A percentile compares a stretch with the other conserved stretches of the same genome.
Conservation (phyloP, 1,284 basidiomycete species). For the Papiliotrema nemorosa region DNA sequence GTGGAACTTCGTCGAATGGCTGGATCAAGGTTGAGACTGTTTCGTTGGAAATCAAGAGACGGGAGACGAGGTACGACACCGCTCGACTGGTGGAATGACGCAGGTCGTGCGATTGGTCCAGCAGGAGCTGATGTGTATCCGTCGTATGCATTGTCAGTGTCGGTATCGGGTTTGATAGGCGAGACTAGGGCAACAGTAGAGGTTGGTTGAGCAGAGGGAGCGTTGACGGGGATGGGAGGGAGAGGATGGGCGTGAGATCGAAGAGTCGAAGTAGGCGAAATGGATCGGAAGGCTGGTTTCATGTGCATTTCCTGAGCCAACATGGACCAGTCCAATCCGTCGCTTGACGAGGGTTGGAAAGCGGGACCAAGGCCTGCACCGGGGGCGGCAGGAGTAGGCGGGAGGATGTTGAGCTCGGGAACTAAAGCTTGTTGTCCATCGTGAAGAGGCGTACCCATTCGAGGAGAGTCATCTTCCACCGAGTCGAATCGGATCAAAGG, state of each 20-base stretch:
- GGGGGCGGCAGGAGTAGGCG: constrained; percentile 20
- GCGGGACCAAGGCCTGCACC: no score
- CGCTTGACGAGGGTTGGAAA: constrained; percentile 5
- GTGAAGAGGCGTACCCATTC: constrained; percentile 16
- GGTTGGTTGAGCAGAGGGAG: no score
- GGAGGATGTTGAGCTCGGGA: constrained; percentile 28
- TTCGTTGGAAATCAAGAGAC: constrained; percentile 53
- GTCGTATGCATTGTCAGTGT: not conserved
- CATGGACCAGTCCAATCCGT: constrained; percentile 36
- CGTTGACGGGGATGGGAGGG: not conserved
- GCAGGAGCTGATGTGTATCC: not conserved
- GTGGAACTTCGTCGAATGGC: constrained; percentile 8
- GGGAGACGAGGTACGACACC: constrained; percentile 23
- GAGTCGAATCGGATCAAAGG: constrained; percentile 2
- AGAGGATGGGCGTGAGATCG: constrained; percentile 29
- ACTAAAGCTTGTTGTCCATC: constrained; percentile 21
- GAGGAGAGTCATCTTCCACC: constrained; percentile 3
- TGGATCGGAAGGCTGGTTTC: constrained; percentile 42
- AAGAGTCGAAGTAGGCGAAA: constrained; percentile 39
- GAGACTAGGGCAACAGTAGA: no score
- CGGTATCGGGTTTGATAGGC: not conserved
- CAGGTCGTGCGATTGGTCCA: constrained; percentile 1
- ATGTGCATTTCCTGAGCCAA: constrained; percentile 29
- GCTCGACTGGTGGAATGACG: constrained; percentile 2
- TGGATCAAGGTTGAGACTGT: constrained; percentile 58